Percentiles rank a stretch among this genome's conserved stretches.
Evolutionary conservation across 129 eudicot genomes (phyloP).

Genomic region (Lactuca saligna): DNA sequence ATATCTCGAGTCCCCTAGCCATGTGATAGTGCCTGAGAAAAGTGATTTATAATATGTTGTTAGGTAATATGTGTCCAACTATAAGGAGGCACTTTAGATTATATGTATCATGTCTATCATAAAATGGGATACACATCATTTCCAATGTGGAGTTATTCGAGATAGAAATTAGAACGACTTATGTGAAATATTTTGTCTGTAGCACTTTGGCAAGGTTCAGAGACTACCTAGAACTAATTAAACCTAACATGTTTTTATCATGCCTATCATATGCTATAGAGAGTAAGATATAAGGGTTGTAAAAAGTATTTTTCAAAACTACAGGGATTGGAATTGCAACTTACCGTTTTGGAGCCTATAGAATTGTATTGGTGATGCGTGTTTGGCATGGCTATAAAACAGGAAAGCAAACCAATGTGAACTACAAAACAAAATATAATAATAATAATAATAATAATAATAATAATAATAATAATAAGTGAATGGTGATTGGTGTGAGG

Average conservation of each 20-base stretch:
- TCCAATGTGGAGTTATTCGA: neutral
- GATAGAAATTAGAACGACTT: neutral
- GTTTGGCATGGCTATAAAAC: conserved; percentile 5
- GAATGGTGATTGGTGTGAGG: conserved; percentile 18
- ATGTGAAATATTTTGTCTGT: neutral
- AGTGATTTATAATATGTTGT: neutral
- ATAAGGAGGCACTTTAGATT: neutral
- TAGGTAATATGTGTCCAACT: neutral
- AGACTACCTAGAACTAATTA: neutral
- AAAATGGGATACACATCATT: neutral
- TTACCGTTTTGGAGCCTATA: neutral
- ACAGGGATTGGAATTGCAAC: conserved; percentile 5
- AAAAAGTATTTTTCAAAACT: neutral
- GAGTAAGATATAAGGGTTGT: conserved; percentile 2
- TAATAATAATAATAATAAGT: conserved; percentile 1
- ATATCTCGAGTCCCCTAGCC: neutral
- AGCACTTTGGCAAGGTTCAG: too few species aligned
- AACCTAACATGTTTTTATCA: neutral
- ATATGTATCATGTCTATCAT: neutral
- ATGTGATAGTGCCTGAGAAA: neutral
- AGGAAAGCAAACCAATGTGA: conserved; percentile 22
- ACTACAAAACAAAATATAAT: neutral
- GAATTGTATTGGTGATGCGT: conserved; percentile 1
- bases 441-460: too few species aligned
- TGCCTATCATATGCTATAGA: neutral